These are phyloP conservation scores for Apiotrichum porosum DNA, from an alignment of 1,284 basidiomycete genomes.

Conservation along the genomic window DNA sequence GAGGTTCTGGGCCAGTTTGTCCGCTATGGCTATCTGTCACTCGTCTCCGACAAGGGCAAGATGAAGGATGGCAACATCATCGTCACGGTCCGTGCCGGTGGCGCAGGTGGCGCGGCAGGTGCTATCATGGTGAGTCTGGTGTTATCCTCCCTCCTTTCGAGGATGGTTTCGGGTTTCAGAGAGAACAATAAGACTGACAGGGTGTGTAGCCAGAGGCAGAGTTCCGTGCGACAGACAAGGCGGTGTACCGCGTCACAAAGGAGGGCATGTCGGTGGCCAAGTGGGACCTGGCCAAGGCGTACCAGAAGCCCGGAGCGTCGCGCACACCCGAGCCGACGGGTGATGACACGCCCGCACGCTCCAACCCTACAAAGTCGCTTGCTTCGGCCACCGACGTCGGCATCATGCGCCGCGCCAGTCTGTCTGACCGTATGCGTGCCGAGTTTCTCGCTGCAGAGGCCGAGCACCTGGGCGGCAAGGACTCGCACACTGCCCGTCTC, in stretches of 20 bases:
- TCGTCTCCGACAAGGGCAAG: constrained; percentile 64
- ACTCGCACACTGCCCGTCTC: constrained; percentile 85
- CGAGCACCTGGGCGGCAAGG: constrained; percentile 51
- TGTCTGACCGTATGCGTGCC: constrained; percentile 65
- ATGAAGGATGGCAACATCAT: constrained; percentile 82
- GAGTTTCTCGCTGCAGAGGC: constrained; percentile 16
- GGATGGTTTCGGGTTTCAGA: neutral
- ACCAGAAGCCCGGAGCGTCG: constrained; percentile 15
- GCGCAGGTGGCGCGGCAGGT: constrained; percentile 43
- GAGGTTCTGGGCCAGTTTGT: constrained; percentile 98
- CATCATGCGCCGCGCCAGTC: constrained; percentile 69
- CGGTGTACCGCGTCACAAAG: constrained; percentile 88
- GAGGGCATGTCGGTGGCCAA: constrained; percentile 78
- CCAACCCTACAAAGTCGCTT: constrained; percentile 22
- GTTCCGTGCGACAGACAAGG: constrained; percentile 90
- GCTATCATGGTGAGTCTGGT: constrained; percentile 34
- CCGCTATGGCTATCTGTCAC: constrained; percentile 79
- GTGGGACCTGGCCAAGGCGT: constrained; percentile 57
- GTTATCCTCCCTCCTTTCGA: neutral
- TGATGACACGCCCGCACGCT: neutral
- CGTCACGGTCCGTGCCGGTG: constrained; percentile 61
- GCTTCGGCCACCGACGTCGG: constrained; percentile 55
- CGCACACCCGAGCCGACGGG: neutral
- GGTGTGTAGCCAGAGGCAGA: constrained; percentile 71
- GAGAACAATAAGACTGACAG: neutral